Evolutionary conservation across 2,329 filamentous ascomycete species (phyloP).

Genomic region (Ophiocordyceps polyrhachis-furcata): DNA sequence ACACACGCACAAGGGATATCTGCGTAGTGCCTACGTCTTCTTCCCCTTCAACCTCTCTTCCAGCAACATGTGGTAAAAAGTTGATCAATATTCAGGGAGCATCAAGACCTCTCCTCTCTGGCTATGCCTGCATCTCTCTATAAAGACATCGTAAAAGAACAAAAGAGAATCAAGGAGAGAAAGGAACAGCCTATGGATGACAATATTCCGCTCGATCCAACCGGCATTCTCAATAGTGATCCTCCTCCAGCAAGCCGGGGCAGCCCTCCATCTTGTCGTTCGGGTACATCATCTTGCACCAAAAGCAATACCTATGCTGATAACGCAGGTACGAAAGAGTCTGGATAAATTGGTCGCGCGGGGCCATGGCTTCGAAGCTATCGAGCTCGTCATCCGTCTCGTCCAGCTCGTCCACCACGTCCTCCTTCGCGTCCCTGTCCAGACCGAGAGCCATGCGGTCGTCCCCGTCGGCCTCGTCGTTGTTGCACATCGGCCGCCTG

Average conservation of each 20-base stretch:
- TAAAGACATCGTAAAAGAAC: no score
- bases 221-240: slow-evolving; percentile 32
- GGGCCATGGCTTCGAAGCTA: slow-evolving; percentile 53
- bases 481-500: slow-evolving; percentile 43
- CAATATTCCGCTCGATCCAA: background rate
- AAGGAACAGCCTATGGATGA: no score
- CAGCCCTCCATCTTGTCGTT: slow-evolving; percentile 67
- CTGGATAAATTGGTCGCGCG: slow-evolving; percentile 44
- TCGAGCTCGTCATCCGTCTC: slow-evolving; percentile 68
- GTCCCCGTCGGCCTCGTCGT: slow-evolving; percentile 52
- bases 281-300: slow-evolving; percentile 76
- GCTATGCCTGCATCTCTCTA: no score
- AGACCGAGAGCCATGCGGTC: slow-evolving; percentile 51
- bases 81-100: no score
- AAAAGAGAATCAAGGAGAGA: background rate
- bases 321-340: slow-evolving; percentile 53
- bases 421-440: slow-evolving; percentile 30
- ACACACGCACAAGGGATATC: no score
- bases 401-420: slow-evolving; percentile 49
- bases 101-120: no score
- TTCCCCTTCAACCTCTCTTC: no score
- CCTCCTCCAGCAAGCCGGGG: slow-evolving; percentile 73
- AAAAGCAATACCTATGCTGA: slow-evolving; percentile 74
- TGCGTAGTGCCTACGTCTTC: no score
- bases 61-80: no score